A percentile compares a stretch with the other conserved stretches of the same genome.
Conservation (phyloP, 805 yeast genomes). For the Zygosaccharomyces gambellarensis region DNA sequence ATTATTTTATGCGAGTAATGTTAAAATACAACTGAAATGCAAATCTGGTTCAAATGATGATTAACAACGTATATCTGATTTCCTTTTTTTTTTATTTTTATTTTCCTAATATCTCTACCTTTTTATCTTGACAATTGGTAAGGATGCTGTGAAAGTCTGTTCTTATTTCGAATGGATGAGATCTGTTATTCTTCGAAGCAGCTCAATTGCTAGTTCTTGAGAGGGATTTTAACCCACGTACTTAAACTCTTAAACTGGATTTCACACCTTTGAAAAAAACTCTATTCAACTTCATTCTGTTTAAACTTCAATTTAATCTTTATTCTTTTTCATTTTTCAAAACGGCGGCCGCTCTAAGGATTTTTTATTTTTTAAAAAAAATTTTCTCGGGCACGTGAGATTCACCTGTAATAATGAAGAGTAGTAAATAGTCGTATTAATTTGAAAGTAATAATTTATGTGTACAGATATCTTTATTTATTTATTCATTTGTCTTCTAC, state of each 20-base stretch:
- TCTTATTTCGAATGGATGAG: neutral
- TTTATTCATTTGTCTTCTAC: neutral
- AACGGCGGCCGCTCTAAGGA: slow-evolving; percentile 1
- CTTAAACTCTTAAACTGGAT: neutral
- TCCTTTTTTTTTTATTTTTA: neutral
- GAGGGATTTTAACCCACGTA: slow-evolving; percentile 2
- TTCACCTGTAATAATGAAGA: neutral
- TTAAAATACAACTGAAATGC: neutral
- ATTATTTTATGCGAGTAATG: slow-evolving; percentile 1
- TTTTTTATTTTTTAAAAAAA: neutral
- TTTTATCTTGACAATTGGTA: neutral
- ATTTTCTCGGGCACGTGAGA: slow-evolving; percentile 2
- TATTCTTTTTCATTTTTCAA: neutral
- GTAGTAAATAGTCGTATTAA: neutral
- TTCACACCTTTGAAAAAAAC: neutral
- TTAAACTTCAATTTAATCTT: slow-evolving; percentile 1
- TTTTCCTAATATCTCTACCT: too few relatives aligned
- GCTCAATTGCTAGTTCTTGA: slow-evolving; percentile 1
- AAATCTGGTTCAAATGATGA: neutral
- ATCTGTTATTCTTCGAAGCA: neutral
- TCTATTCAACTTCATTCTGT: neutral
- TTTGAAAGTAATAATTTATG: neutral
- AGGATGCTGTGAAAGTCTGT: neutral
- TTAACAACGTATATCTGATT: neutral
- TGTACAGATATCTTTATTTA: neutral